Evolutionary conservation across 2,329 filamentous ascomycete genomes (phyloP).

Genomic region (Pseudocercospora eumusae): DNA sequence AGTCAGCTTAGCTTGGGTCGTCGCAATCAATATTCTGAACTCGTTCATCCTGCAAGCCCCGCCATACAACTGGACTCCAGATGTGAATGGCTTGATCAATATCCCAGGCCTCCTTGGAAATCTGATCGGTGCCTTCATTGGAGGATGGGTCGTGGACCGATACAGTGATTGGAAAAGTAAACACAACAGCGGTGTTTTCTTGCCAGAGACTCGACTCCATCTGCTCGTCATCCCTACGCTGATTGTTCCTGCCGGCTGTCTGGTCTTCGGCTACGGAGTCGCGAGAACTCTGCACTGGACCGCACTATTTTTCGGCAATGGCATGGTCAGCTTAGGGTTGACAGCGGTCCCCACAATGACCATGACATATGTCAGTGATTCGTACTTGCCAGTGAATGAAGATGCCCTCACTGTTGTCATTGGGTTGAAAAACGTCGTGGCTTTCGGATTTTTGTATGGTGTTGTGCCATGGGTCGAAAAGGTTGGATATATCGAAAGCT

Average conservation of each 20-base stretch:
- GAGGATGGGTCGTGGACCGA: slow-evolving; percentile 48
- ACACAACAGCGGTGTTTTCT: slow-evolving; percentile 47
- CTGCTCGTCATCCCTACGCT: slow-evolving; percentile 46
- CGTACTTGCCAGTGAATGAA: slow-evolving; percentile 42
- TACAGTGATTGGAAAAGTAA: slow-evolving; percentile 48
- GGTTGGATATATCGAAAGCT: slow-evolving; percentile 41
- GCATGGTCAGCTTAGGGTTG: slow-evolving; percentile 49
- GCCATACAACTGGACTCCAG: slow-evolving; percentile 42
- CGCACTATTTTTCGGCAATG: slow-evolving; percentile 50
- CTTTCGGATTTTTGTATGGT: slow-evolving; percentile 52
- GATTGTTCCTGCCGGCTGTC: slow-evolving; percentile 47
- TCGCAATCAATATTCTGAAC: slow-evolving; percentile 45
- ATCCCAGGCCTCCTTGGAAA: slow-evolving; percentile 49
- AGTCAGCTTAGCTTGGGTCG: slow-evolving; percentile 42
- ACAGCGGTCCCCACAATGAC: slow-evolving; percentile 48
- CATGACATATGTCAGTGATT: slow-evolving; percentile 50
- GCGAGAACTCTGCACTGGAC: slow-evolving; percentile 47
- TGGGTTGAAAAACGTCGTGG: slow-evolving; percentile 48
- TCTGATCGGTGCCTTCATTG: slow-evolving; percentile 45
- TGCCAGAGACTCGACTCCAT: slow-evolving; percentile 50
- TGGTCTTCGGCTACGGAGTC: slow-evolving; percentile 51
- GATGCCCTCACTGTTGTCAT: slow-evolving; percentile 43
- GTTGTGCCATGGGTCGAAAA: slow-evolving; percentile 48
- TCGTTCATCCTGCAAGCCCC: slow-evolving; percentile 45
- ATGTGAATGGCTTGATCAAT: slow-evolving; percentile 45